These are phyloP conservation scores for Candida neerlandica DNA, from an alignment of 1,139 yeast genomes.

Conservation along the genomic window DNA sequence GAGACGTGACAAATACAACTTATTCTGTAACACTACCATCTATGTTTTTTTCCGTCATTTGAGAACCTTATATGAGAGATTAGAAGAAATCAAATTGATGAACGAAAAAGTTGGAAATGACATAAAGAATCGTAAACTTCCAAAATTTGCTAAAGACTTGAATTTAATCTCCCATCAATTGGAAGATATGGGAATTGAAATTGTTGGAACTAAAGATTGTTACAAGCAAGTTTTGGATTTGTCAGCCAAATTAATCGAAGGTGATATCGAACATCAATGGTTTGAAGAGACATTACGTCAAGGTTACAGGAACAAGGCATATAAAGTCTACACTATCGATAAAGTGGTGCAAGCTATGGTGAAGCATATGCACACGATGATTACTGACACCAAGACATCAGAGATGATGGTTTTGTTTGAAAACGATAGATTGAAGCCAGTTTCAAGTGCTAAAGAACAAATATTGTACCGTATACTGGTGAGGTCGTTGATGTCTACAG, in stretches of 20 bases:
- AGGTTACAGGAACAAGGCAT: conserved; percentile 92
- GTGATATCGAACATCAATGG: conserved; percentile 92
- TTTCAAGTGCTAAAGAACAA: conserved; percentile 83
- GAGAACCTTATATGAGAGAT: conserved; percentile 78
- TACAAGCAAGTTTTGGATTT: conserved; percentile 75
- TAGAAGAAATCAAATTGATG: conserved; percentile 72
- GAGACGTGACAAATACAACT: conserved; percentile 58
- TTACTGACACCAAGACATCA: conserved; percentile 80
- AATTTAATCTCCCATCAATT: conserved; percentile 81
- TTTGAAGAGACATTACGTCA: conserved; percentile 95
- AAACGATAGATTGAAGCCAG: conserved; percentile 63
- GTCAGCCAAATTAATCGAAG: conserved; percentile 80
- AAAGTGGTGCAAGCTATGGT: conserved; percentile 89
- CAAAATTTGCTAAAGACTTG: conserved; percentile 87
- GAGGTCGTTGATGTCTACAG: conserved; percentile 75
- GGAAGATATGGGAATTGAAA: conserved; percentile 76
- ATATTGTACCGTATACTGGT: conserved; percentile 88
- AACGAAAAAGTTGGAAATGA: conserved; percentile 72
- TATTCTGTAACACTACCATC: conserved; percentile 89
- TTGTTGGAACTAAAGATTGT: conserved; percentile 67
- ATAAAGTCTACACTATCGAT: conserved; percentile 88
- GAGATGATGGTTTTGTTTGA: conserved; percentile 84
- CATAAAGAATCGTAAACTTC: conserved; percentile 62
- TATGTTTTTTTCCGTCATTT: conserved; percentile 89
- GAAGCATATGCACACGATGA: conserved; percentile 80